Base-by-base conservation (phyloP, 2,329 filamentous ascomycete species). In the Raffaelea ambrosiae region DNA sequence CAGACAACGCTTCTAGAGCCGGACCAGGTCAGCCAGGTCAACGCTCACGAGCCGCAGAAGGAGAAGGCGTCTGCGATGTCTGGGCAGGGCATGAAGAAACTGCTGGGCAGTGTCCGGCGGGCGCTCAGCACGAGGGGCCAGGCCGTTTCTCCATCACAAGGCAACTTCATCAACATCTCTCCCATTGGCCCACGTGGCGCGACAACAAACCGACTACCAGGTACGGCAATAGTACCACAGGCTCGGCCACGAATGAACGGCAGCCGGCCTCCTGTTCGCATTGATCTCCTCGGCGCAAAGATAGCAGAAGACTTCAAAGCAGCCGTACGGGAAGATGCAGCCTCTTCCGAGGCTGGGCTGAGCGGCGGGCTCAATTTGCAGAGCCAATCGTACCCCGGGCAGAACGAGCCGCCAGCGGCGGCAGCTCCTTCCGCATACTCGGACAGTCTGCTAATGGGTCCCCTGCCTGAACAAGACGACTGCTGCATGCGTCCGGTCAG, bases 91-190 rank as follows among this genome's bases (percentile, higher is more conserved):
- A 87, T 96, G 74, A 90, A 84, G 63, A 93, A 83, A 56, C 76
- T 97, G 0, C 75, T 98, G 44, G 86, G 89, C 7, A 91, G 86
- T 53, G 86, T 97, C 35, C 84, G 89, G 18, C 81, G 88, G 53
- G 90, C 84, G 5, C 65, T 96, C 43, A 88, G 88, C 61, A 87
- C 74, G 14, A 68, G 66, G 47, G 71, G 68, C 1, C 73, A 71
- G 50, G 65, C 62, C 5, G 51, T 67, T 13, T 67, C 70, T 14
- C 65, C 70, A 0, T 67, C 67, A 0, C 69, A 73, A n/a, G 68
- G 67, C 11, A 72, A 65, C 47, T 70, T 73, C 48, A 65, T 72
- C 50, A 70, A 70, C 47, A 68, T 78, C 31, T 66, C 69, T 3
- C 69, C 72, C 2, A 66, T 74, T 35, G 73, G 73, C 1, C 70